Percentiles rank a stretch among this genome's conserved stretches.
These are phyloP conservation scores for Thermomucor indicae-seudaticae DNA, from an alignment of 371 early-diverging fungal species.

Conservation along the genomic window DNA sequence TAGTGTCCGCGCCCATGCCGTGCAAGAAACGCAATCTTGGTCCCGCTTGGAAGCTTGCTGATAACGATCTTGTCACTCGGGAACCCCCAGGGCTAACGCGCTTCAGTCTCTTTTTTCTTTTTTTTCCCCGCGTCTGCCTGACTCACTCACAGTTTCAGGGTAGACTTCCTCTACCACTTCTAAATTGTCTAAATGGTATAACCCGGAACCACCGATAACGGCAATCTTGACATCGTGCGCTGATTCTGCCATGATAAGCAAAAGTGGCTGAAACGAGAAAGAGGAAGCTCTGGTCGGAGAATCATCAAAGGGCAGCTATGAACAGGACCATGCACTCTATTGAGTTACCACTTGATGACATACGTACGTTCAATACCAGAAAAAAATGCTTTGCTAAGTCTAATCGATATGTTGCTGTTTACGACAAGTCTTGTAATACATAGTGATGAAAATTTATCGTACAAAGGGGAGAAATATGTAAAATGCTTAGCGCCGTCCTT, in stretches of 20 bases:
- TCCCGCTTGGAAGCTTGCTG: conserved; percentile 63
- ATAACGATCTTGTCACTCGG: conserved; percentile 78
- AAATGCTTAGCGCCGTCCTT: conserved; percentile 15
- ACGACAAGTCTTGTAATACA: too few species aligned
- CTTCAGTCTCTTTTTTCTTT: not conserved
- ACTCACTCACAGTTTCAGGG: conserved; percentile 71
- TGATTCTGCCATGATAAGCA: not conserved
- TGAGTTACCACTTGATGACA: too few species aligned
- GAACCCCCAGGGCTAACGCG: conserved; percentile 84
- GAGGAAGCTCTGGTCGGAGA: too few species aligned
- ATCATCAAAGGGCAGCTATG: too few species aligned
- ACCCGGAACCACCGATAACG: conserved; percentile 94
- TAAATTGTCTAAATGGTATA: conserved; percentile 89
- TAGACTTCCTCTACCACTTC: conserved; percentile 78
- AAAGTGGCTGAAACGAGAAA: too few species aligned
- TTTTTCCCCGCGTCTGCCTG: not conserved
- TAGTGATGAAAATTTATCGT: too few species aligned
- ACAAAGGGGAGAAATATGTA: too few species aligned
- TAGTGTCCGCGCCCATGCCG: conserved; percentile 94
- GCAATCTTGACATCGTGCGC: conserved; percentile 73
- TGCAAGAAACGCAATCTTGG: conserved; percentile 92
- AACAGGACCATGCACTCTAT: too few species aligned
- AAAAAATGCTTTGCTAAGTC: too few species aligned
- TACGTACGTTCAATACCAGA: too few species aligned
- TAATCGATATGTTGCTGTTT: too few species aligned